Evolutionary conservation across 106 monocot genomes (phyloP).

Genomic region (Dioscorea alata): DNA sequence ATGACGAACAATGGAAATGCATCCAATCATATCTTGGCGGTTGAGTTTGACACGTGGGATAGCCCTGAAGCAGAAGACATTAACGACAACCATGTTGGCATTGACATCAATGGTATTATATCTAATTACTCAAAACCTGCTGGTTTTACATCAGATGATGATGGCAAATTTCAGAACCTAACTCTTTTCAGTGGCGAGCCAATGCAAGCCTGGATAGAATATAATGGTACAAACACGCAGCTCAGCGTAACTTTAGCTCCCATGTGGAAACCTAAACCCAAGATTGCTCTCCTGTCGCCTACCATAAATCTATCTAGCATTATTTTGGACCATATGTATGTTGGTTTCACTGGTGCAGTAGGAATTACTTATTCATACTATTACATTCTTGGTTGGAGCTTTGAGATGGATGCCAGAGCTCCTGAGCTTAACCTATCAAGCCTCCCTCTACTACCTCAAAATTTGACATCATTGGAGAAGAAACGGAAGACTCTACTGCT

Average conservation of each 20-base stretch:
- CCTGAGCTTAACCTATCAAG: not conserved
- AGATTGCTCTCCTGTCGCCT: not conserved
- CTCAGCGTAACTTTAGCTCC: slow-evolving; percentile 8
- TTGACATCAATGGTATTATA: not conserved
- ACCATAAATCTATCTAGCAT: slow-evolving; percentile 1
- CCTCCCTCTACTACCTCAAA: not conserved
- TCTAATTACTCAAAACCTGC: not conserved
- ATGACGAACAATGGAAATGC: not conserved
- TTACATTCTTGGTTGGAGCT: slow-evolving; percentile 13
- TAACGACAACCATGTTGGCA: slow-evolving; percentile 1
- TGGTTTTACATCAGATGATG: not conserved
- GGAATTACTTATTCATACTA: not conserved
- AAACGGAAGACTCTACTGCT: not conserved
- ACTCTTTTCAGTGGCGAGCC: not conserved
- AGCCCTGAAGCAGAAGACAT: not conserved
- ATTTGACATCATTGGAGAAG: not conserved
- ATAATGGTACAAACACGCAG: not conserved
- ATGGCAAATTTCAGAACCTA: not conserved
- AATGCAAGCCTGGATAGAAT: slow-evolving; percentile 3
- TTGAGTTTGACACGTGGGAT: slow-evolving; percentile 3
- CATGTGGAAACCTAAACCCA: not conserved
- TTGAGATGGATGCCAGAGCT: not conserved
- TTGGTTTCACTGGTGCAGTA: not conserved
- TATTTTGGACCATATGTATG: too few relatives aligned
- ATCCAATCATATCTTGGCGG: slow-evolving; percentile 1